Evolutionary conservation across 305 asterid species (phyloP).

Genomic region (Fraxinus latifolia): DNA sequence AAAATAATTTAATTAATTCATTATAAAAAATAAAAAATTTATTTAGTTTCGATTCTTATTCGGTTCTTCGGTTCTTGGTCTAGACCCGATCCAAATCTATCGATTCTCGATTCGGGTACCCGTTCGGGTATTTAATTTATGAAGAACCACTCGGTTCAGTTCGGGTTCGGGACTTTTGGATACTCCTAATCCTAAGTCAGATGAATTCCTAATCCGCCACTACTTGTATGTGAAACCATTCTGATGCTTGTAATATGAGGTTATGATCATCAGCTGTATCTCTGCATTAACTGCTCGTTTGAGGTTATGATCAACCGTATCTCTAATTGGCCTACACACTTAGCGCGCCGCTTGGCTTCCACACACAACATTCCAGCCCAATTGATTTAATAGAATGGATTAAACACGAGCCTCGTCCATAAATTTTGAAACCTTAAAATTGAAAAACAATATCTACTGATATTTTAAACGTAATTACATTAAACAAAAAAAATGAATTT

Average conservation of each 20-base stretch:
- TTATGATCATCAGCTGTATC: background rate
- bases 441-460: background rate
- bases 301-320: background rate
- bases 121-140: too few species aligned
- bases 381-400: background rate
- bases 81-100: too few species aligned
- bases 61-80: too few species aligned
- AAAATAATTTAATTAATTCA: too few species aligned
- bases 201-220: background rate
- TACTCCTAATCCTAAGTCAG: too few species aligned
- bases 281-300: background rate
- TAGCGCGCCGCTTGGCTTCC: background rate
- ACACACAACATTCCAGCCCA: background rate
- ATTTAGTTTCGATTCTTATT: too few species aligned
- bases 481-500: conserved; percentile 16
- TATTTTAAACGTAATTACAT: conserved; percentile 22
- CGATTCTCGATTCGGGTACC: too few species aligned
- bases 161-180: too few species aligned
- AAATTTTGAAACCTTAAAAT: background rate
- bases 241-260: background rate
- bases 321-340: background rate
- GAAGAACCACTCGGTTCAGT: too few species aligned
- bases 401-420: background rate
- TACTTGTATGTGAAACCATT: background rate
- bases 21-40: too few species aligned